These are phyloP conservation scores for Microsporum audouinii DNA, from an alignment of 2,329 filamentous ascomycete species.

Conservation along the genomic window DNA sequence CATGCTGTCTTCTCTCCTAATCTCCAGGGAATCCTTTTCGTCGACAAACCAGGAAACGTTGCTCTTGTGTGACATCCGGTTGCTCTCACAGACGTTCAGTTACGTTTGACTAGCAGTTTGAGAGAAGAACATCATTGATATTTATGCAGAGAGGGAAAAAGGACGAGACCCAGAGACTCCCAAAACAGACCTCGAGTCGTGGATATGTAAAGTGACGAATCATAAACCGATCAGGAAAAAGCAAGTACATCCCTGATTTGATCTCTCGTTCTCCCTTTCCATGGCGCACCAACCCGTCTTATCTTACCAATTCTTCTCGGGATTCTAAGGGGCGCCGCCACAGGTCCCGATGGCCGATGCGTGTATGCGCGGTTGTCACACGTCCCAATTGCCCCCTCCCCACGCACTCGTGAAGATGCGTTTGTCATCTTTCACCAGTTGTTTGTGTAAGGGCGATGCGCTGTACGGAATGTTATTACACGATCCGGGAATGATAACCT, in stretches of 20 bases:
- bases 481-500: not conserved
- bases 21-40: not conserved
- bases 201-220: not conserved
- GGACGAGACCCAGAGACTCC: not conserved
- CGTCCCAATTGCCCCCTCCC: not conserved
- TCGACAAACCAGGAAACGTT: slow-evolving; percentile 3
- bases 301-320: not conserved
- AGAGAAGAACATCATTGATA: not conserved
- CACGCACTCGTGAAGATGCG: not conserved
- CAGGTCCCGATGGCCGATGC: slow-evolving; percentile 2
- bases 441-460: slow-evolving; percentile 1
- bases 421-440: slow-evolving; percentile 3
- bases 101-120: not conserved
- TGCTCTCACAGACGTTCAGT: not conserved
- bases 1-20: not conserved
- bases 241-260: not conserved
- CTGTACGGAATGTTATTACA: not conserved
- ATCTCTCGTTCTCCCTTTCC: not conserved
- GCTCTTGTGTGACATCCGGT: slow-evolving; percentile 1
- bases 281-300: not conserved
- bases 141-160: not conserved
- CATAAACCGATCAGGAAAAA: slow-evolving; percentile 1
- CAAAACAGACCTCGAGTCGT: not conserved
- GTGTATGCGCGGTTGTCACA: slow-evolving; percentile 3
- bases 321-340: slow-evolving; percentile 1